Evolutionary conservation across 202 grass and related monocot species (phyloP), one percentile per base, ranked within the genome.

Genomic region (Bolboschoenoplectus hybrid): DNA sequence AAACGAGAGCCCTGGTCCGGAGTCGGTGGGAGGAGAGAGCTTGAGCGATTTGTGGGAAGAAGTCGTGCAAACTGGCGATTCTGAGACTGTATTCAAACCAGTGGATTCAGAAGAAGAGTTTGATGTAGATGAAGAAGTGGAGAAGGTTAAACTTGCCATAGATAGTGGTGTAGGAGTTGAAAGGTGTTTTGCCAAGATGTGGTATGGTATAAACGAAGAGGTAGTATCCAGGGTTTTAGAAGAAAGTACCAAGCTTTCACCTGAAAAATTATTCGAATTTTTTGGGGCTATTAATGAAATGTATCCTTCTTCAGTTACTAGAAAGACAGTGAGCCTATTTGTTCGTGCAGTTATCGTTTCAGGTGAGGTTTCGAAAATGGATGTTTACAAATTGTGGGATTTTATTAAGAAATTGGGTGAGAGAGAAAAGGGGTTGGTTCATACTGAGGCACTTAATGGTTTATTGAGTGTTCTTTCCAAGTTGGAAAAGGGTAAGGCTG

Each of bases 371-470:
- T 77, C 60, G 62, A 96, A 94, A 60, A 88, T 76, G 86, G 86
- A 96, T 65, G 88, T 81, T 0, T 96, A 98, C 87, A 62, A 89
- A 92, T 86, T 99, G 41, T 96, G 93, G 97, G 93, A 99, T 91
- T 84, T 92, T 60, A 43, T 96, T 47, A 96, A 94, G 88, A 92
- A 96, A 85, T 90, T 94, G 52, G 93, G 88, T 36, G 88, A 88
- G 41, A 56, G 82, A 84, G 82, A 70, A 55, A 89, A 86, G 12
- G 90, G 90, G 46, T 83, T 88, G 46, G 40, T 94, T 14, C 88
- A 70, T 67, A 90, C 90, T 14, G 67, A 69, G 0, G 68, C 91
- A 67, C 82, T 99, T 79, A 99, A 96, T 53, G 74, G 84, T 73
- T 71, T 94, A 80, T 90, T 99, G 9, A 66, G 85, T 12, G 91